These are phyloP conservation scores for Fusarium tuaranense DNA, from an alignment of 2,329 filamentous ascomycete genomes.

Conservation along the genomic window DNA sequence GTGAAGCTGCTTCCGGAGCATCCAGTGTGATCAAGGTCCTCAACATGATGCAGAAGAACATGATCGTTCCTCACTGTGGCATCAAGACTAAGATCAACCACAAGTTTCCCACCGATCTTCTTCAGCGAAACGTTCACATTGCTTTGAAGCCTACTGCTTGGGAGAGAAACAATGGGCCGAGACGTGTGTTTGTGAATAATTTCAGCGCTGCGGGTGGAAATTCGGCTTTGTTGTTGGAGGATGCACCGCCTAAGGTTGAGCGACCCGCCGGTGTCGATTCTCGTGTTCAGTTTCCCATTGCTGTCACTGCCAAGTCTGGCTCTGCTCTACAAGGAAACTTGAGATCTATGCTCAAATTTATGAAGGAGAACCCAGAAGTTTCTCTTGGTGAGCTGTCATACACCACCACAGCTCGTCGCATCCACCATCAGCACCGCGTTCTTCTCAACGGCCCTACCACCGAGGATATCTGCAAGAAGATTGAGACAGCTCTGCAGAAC, in stretches of 20 bases:
- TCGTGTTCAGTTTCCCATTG: slow-evolving; percentile 14
- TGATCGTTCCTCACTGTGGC: slow-evolving; percentile 65
- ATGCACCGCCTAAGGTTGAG: slow-evolving; percentile 52
- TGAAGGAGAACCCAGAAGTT: slow-evolving; percentile 40
- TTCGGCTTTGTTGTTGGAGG: slow-evolving; percentile 73
- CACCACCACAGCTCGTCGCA: slow-evolving; percentile 49
- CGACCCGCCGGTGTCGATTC: slow-evolving; percentile 54
- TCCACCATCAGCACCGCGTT: slow-evolving; percentile 60
- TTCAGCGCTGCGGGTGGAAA: slow-evolving; percentile 80
- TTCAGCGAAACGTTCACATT: slow-evolving; percentile 61
- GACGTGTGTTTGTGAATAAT: slow-evolving; percentile 72
- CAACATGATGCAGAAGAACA: slow-evolving; percentile 60
- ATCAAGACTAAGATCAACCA: slow-evolving; percentile 63
- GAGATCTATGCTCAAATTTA: slow-evolving; percentile 18
- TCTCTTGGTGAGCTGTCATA: slow-evolving; percentile 62
- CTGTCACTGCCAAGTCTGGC: slow-evolving; percentile 20
- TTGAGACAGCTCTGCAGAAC: slow-evolving; percentile 14
- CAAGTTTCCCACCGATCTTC: slow-evolving; percentile 56
- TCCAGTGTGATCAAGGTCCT: slow-evolving; percentile 66
- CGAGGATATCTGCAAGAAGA: slow-evolving; percentile 13
- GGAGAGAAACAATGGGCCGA: slow-evolving; percentile 55
- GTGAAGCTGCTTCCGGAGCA: slow-evolving; percentile 70
- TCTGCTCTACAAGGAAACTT: slow-evolving; percentile 24
- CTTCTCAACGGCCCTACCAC: background rate
- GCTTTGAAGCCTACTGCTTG: slow-evolving; percentile 64